These are phyloP conservation scores for Posidonia australis DNA, from an alignment of 106 monocot species.

Conservation along the genomic window DNA sequence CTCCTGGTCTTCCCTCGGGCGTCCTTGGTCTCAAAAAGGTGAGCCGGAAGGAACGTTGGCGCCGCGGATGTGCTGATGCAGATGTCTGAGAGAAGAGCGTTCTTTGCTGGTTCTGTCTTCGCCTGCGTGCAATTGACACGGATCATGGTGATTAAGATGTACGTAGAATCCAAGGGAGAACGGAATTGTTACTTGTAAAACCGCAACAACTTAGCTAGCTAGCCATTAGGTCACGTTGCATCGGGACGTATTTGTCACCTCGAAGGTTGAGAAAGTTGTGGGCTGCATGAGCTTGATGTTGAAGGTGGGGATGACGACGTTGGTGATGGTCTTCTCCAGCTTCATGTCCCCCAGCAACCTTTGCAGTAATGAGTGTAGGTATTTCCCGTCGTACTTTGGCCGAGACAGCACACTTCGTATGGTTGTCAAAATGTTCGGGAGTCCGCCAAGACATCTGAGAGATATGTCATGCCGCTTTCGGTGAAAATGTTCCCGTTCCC, in stretches of 20 bases:
- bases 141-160: too few species aligned
- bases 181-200: too few species aligned
- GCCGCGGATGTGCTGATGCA: constrained; percentile 59
- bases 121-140: neutral
- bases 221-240: too few species aligned
- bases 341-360: neutral
- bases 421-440: neutral
- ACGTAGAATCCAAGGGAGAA: too few species aligned
- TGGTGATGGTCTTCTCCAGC: constrained; percentile 1
- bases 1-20: neutral
- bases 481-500: neutral
- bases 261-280: constrained; percentile 4
- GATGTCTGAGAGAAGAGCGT: constrained; percentile 40
- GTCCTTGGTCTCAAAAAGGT: constrained; percentile 32
- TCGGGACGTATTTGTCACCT: too few species aligned
- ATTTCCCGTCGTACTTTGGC: constrained; percentile 4
- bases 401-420: neutral
- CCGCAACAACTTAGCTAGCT: too few species aligned
- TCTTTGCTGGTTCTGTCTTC: constrained; percentile 15
- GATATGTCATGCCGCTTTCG: too few species aligned
- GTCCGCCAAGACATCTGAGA: neutral
- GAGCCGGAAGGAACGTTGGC: constrained; percentile 48
- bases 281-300: constrained; percentile 10
- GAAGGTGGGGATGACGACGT: constrained; percentile 7
- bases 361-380: neutral